These are phyloP conservation scores for Rhodomyrtus psidioides DNA, from an alignment of 441 rosid genomes.

Conservation along the genomic window DNA sequence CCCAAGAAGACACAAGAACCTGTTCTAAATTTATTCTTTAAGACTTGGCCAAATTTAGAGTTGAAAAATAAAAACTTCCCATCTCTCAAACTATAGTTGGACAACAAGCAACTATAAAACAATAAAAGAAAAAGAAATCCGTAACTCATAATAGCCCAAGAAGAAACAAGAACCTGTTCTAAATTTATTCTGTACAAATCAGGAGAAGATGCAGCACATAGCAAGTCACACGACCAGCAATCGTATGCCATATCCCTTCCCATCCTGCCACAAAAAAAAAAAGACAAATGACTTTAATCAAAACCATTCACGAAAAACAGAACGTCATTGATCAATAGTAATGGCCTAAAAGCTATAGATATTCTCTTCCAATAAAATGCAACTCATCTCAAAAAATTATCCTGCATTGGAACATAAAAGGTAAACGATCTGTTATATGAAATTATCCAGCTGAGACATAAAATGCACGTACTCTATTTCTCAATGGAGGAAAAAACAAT, in stretches of 20 bases:
- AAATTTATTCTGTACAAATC: conserved; percentile 82
- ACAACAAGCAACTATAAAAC: not conserved
- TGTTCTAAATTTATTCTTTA: conserved; percentile 90
- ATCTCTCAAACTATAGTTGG: not conserved
- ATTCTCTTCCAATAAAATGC: not conserved
- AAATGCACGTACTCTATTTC: not conserved
- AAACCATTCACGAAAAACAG: not conserved
- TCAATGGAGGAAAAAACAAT: not conserved
- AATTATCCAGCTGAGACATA: not conserved
- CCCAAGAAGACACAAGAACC: conserved; percentile 23
- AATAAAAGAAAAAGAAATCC: not conserved
- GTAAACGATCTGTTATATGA: not conserved
- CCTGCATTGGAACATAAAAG: not conserved
- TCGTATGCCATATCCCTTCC: conserved; percentile 86
- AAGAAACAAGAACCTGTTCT: conserved; percentile 52
- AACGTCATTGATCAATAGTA: not conserved
- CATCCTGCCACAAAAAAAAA: conserved; percentile 43
- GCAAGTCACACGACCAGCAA: conserved; percentile 87
- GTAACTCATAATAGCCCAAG: not conserved
- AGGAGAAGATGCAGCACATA: conserved; percentile 96
- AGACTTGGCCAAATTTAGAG: not conserved
- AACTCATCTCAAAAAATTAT: not conserved
- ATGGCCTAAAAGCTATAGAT: not conserved
- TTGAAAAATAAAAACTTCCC: not conserved
- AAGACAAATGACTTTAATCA: not conserved